Conservation (phyloP, 345 rosid species). For the Lepidium aucheri region DNA sequence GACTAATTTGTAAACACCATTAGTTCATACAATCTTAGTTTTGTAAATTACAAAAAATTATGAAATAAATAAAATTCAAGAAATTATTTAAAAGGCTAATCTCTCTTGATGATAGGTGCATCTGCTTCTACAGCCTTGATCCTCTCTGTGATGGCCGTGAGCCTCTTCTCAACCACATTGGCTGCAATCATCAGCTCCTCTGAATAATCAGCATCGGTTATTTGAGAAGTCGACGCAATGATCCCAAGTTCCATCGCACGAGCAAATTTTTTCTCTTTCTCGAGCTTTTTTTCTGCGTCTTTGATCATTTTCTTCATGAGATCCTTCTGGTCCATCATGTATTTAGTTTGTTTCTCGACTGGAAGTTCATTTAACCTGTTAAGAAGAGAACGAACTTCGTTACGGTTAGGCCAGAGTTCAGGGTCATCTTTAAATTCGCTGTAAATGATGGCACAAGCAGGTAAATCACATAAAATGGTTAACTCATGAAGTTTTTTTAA, state of each 20-base stretch:
- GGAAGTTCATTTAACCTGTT: constrained; percentile 24
- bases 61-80: not conserved
- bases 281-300: constrained; percentile 31
- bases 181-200: constrained; percentile 16
- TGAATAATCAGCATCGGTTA: constrained; percentile 9
- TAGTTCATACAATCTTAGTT: not conserved
- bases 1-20: not conserved
- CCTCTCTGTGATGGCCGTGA: constrained; percentile 7
- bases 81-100: not conserved
- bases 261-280: constrained; percentile 23
- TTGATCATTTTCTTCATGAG: constrained; percentile 29
- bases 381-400: constrained; percentile 19
- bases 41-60: no score
- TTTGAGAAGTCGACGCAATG: not conserved
- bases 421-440: constrained; percentile 32
- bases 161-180: constrained; percentile 11
- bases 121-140: constrained; percentile 2
- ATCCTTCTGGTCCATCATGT: constrained; percentile 41
- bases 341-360: constrained; percentile 36
- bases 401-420: constrained; percentile 35
- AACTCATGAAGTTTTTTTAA: constrained; percentile 24
- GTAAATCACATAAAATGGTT: constrained; percentile 22
- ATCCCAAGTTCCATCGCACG: constrained; percentile 27
- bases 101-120: not conserved
- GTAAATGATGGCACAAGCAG: constrained; percentile 28